A percentile compares a stretch with the other conserved stretches of the same genome.
Evolutionary conservation across 2,329 filamentous ascomycete species (phyloP).

Genomic region (Apiospora arundinis): DNA sequence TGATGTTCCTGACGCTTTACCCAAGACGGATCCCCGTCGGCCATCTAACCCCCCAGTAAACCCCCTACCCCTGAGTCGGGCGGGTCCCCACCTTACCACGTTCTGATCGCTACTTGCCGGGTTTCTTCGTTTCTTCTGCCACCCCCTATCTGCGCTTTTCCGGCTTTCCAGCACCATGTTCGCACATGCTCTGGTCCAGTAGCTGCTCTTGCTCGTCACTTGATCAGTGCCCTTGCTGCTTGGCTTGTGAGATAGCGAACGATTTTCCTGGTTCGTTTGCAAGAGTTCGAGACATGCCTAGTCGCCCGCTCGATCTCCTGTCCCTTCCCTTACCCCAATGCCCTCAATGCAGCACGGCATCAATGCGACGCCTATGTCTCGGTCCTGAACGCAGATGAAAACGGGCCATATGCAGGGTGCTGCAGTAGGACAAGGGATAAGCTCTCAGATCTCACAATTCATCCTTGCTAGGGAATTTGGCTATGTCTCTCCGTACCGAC

Average conservation of each 20-base stretch:
- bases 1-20: constrained; percentile 48
- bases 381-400: neutral
- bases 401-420: constrained; percentile 15
- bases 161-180: neutral
- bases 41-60: neutral
- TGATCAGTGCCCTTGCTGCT: neutral
- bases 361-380: neutral
- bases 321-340: no score
- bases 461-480: constrained; percentile 3
- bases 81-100: neutral
- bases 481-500: neutral
- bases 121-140: constrained; percentile 11
- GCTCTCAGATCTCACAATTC: constrained; percentile 6
- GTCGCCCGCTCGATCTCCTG: neutral
- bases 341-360: neutral
- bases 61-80: constrained; percentile 12
- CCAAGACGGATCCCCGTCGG: constrained; percentile 22
- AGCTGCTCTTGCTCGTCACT: neutral
- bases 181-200: neutral
- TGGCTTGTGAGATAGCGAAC: no score
- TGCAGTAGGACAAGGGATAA: constrained; percentile 4
- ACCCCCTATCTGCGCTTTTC: constrained; percentile 3
- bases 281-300: neutral
- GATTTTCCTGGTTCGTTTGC: neutral
- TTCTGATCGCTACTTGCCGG: constrained; percentile 10